phyloP scores from a whole-genome alignment of 2,329 filamentous ascomycete species.

The Xylariaceae sp. region DNA sequence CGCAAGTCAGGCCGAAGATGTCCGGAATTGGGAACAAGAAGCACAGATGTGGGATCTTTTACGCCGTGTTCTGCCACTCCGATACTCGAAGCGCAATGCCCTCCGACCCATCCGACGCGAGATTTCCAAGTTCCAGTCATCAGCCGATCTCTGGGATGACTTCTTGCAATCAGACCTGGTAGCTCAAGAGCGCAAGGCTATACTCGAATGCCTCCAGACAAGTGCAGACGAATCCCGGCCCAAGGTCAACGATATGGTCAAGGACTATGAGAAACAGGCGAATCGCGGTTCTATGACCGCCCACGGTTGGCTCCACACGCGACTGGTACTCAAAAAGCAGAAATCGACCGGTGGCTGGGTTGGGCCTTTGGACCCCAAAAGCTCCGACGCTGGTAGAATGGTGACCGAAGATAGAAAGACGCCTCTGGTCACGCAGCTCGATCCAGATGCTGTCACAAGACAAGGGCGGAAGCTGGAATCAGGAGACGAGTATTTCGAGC shows the following conservation, averaged over 20 bases:
- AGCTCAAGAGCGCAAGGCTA: slow-evolving; percentile 72
- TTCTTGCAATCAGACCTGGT: slow-evolving; percentile 70
- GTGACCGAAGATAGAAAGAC: slow-evolving; percentile 56
- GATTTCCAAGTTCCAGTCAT: slow-evolving; percentile 25
- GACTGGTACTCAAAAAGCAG: slow-evolving; percentile 81
- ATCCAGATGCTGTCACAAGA: slow-evolving; percentile 83
- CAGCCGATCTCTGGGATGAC: slow-evolving; percentile 53
- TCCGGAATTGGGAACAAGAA: slow-evolving; percentile 73
- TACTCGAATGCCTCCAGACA: slow-evolving; percentile 82
- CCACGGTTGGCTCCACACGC: slow-evolving; percentile 89
- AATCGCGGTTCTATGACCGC: slow-evolving; percentile 79
- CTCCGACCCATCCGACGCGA: slow-evolving; percentile 35
- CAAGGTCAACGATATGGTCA: slow-evolving; percentile 71
- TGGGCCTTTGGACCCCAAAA: slow-evolving; percentile 60
- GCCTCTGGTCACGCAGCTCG: slow-evolving; percentile 77
- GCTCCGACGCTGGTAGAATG: slow-evolving; percentile 52
- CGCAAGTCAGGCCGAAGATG: slow-evolving; percentile 34
- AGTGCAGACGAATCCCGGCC: slow-evolving; percentile 63
- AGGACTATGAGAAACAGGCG: slow-evolving; percentile 70
- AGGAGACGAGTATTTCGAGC: slow-evolving; percentile 84
- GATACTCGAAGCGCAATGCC: slow-evolving; percentile 46
- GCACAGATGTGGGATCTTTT: slow-evolving; percentile 88
- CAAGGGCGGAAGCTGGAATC: slow-evolving; percentile 73
- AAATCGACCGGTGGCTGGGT: slow-evolving; percentile 73
- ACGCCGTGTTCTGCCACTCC: slow-evolving; percentile 66